These are phyloP conservation scores for Candida caryicola DNA, from an alignment of 805 yeast species.

Conservation along the genomic window DNA sequence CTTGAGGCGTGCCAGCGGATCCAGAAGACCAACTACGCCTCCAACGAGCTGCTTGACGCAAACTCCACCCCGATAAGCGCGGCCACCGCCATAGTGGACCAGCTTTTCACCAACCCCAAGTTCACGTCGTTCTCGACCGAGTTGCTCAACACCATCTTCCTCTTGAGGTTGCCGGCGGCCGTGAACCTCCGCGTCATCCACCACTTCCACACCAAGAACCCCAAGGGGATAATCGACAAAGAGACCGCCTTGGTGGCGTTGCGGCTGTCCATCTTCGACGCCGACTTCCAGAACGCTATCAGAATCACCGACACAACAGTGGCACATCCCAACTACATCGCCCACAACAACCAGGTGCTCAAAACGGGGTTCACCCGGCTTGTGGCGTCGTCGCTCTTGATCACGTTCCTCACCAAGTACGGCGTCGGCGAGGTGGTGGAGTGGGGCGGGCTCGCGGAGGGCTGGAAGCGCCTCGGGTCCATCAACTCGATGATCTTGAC, in stretches of 20 bases:
- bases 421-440: constrained; percentile 41
- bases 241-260: constrained; percentile 59
- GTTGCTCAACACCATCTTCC: constrained; percentile 28
- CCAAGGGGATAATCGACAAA: constrained; percentile 26
- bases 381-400: constrained; percentile 28
- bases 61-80: constrained; percentile 8
- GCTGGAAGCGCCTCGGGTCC: constrained; percentile 38
- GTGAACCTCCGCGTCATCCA: constrained; percentile 24
- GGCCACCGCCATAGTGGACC: constrained; percentile 13
- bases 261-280: constrained; percentile 54
- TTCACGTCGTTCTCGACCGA: constrained; percentile 19
- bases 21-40: constrained; percentile 11
- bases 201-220: constrained; percentile 17
- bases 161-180: constrained; percentile 31
- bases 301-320: constrained; percentile 58
- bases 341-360: constrained; percentile 27
- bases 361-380: constrained; percentile 30
- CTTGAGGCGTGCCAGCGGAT: constrained; percentile 2
- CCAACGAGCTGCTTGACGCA: constrained; percentile 17
- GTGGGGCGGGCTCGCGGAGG: constrained; percentile 35
- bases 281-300: constrained; percentile 55
- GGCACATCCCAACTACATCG: constrained; percentile 52
- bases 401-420: constrained; percentile 38
- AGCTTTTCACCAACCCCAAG: constrained; percentile 17
- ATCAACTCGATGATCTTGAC: constrained; percentile 48